Conservation (phyloP, 31 red algal genomes). For the Pterothamnion heteromorphum region DNA sequence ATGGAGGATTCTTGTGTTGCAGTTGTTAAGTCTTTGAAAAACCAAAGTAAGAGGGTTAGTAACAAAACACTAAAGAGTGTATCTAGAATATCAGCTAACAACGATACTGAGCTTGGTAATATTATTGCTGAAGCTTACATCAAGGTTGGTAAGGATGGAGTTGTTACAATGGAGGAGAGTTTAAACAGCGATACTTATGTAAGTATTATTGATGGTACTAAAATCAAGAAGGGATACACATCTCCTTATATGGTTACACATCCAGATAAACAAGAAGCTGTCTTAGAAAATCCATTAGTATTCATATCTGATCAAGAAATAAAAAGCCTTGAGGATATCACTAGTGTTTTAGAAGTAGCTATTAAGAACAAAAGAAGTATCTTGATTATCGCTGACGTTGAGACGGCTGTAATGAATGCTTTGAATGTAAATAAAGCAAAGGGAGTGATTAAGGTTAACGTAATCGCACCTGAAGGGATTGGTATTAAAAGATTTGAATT, state of each 20-base stretch:
- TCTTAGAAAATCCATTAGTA: constrained; percentile 50
- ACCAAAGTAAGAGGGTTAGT: constrained; percentile 11
- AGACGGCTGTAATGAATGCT: constrained; percentile 55
- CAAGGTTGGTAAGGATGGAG: constrained; percentile 87
- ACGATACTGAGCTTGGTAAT: constrained; percentile 71
- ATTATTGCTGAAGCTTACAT: constrained; percentile 95
- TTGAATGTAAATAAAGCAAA: constrained; percentile 57
- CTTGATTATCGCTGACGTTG: constrained; percentile 62
- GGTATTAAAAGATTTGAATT: constrained; percentile 60
- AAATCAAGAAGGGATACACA: constrained; percentile 70
- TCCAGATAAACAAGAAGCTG: constrained; percentile 54
- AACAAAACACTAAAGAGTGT: constrained; percentile 45
- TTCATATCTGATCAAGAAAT: constrained; percentile 59
- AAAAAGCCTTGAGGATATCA: constrained; percentile 47
- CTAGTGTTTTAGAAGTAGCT: constrained; percentile 50
- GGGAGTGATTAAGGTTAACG: constrained; percentile 51
- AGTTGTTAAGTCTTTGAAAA: constrained; percentile 49
- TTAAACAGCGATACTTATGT: constrained; percentile 62
- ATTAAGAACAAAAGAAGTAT: constrained; percentile 48
- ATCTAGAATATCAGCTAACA: constrained; percentile 93
- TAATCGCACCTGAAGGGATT: constrained; percentile 61
- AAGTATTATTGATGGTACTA: constrained; percentile 69
- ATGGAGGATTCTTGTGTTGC: constrained; percentile 62
- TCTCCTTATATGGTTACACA: constrained; percentile 79
- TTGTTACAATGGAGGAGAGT: constrained; percentile 79